Evolutionary conservation across 305 asterid genomes (phyloP), one percentile per base, ranked within the genome.

Genomic region (Solanum hybrid): DNA sequence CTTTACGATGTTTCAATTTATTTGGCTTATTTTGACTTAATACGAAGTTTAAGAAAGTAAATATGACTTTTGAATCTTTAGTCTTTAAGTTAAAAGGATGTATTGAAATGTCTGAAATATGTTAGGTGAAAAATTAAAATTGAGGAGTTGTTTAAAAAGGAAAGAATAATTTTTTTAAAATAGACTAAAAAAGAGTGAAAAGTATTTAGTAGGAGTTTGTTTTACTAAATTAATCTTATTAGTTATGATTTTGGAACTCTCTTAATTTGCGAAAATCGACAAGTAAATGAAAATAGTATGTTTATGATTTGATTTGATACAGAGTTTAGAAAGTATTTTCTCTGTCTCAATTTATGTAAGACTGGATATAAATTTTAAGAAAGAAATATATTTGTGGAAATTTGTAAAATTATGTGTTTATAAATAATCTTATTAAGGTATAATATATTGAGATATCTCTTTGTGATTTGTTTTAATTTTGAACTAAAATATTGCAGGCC

Each of bases 401-500:
- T 61, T 61, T 61, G 12, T 61, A 61, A 26, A 71, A 71, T 64
- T 9, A 64, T 1, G 28, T n/a, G 29, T 22, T 22, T 22, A 22
- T 64, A 64, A 64, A 64, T 9, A 0, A 67, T 22, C 4, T 67
- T 0, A n/a, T 64, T 64, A 11, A 71, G 31, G 1, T 20, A 12
- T 22, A 67, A 22, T 67, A n/a, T 2, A 20, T 83, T 40, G 11
- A 24, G 35, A 87, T 20, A 12, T 83, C 5, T 42, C 1, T 42
- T 57, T 64, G 2, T 29, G 40, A 51, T 46, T 83, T 84, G 4
- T 51, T 9, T 88, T 89, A 16, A 29, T 82, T 88, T 16, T 42
- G 2, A n/a, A 18, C 18, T 14, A 88, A n/a, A 57, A 33, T 89
- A 85, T 34, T 92, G 93, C 97, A 97, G 99, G 95, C 98, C 99